These are phyloP conservation scores for Ceratocystis eucalypticola DNA, from an alignment of 2,329 filamentous ascomycete genomes.

Conservation along the genomic window DNA sequence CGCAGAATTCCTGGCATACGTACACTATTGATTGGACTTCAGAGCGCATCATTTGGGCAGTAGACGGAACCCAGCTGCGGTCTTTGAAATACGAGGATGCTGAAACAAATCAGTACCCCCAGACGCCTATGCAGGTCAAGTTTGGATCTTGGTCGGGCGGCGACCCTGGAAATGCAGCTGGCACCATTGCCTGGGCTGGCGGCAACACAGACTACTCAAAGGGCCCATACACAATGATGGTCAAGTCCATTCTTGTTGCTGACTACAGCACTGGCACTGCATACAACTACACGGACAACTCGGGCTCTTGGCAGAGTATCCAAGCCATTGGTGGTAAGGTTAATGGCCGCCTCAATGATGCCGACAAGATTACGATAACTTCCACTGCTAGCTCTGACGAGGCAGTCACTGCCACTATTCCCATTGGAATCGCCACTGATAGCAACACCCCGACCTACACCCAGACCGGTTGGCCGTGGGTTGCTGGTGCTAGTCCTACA, in stretches of 20 bases:
- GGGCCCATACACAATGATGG: constrained; percentile 76
- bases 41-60: constrained; percentile 72
- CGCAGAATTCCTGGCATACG: constrained; percentile 64
- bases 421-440: constrained; percentile 51
- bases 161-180: constrained; percentile 61
- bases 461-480: constrained; percentile 57
- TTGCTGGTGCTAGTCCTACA: constrained; percentile 39
- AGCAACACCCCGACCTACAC: constrained; percentile 39
- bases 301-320: constrained; percentile 72
- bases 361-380: constrained; percentile 38
- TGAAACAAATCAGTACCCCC: constrained; percentile 65
- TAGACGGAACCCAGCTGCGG: constrained; percentile 64
- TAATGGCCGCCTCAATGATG: constrained; percentile 50
- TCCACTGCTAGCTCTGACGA: constrained; percentile 40
- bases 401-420: constrained; percentile 54
- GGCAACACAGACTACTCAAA: constrained; percentile 71
- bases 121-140: constrained; percentile 90
- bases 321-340: constrained; percentile 63
- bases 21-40: constrained; percentile 89
- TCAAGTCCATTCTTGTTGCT: constrained; percentile 60
- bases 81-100: constrained; percentile 59
- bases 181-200: constrained; percentile 81
- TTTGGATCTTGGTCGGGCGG: constrained; percentile 88
- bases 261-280: constrained; percentile 87
- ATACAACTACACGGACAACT: constrained; percentile 69